These are phyloP conservation scores for Polychytrium aggregatum DNA, from an alignment of 192 early-diverging fungal species.

Conservation along the genomic window DNA sequence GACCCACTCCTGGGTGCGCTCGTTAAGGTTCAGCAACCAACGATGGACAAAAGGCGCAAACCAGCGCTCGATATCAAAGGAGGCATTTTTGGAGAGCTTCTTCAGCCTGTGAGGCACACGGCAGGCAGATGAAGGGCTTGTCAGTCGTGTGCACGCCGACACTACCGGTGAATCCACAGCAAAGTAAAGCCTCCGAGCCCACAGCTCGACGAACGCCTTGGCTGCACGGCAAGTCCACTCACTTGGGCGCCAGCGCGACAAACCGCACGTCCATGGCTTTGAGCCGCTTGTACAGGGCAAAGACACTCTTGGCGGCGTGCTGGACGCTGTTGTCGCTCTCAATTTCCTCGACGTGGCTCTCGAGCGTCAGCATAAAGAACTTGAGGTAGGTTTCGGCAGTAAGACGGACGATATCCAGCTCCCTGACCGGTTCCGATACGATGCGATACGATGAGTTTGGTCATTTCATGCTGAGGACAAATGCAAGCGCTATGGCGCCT, in stretches of 20 bases:
- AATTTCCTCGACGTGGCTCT: slow-evolving; percentile 23
- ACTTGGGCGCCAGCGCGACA: slow-evolving; percentile 31
- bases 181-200: background rate
- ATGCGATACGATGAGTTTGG: too few relatives aligned
- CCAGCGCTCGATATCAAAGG: slow-evolving; percentile 40
- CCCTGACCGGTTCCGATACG: slow-evolving; percentile 9
- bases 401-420: slow-evolving; percentile 36
- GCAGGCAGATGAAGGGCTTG: too few relatives aligned
- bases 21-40: slow-evolving; percentile 33
- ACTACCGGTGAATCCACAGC: too few relatives aligned
- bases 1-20: slow-evolving; percentile 39
- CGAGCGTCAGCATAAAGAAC: slow-evolving; percentile 32
- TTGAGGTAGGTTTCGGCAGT: slow-evolving; percentile 36
- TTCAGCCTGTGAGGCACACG: slow-evolving; percentile 3
- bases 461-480: too few relatives aligned
- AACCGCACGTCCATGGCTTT: slow-evolving; percentile 32
- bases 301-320: slow-evolving; percentile 24
- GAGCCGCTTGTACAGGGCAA: slow-evolving; percentile 30
- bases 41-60: slow-evolving; percentile 35
- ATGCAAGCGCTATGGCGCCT: too few relatives aligned
- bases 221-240: slow-evolving; percentile 2
- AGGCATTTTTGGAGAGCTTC: slow-evolving; percentile 17
- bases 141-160: background rate
- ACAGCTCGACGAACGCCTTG: slow-evolving; percentile 2
- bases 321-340: slow-evolving; percentile 28